Evolutionary conservation across 148 eudicot species (phyloP).

Genomic region (Cornus controversa): DNA sequence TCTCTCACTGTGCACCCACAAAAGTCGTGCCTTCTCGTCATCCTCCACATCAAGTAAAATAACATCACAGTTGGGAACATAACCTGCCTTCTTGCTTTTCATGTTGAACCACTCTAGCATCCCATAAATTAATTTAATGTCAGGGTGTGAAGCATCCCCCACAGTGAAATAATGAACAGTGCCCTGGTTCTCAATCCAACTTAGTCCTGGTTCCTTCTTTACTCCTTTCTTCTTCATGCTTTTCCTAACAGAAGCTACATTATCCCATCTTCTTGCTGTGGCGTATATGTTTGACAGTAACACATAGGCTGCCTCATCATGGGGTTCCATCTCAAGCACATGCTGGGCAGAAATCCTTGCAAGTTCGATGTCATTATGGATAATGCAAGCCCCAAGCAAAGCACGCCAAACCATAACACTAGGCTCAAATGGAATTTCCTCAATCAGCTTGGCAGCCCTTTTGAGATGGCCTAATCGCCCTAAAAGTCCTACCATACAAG

Average conservation of each 20-base stretch:
- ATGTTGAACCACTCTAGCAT: constrained; percentile 32
- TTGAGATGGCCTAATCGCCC: constrained; percentile 46
- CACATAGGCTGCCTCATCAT: constrained; percentile 31
- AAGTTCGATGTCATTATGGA: constrained; percentile 31
- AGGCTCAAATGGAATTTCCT: constrained; percentile 46
- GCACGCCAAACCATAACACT: constrained; percentile 54
- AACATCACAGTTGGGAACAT: constrained; percentile 19
- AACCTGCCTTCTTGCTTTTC: not conserved
- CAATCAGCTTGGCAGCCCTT: constrained; percentile 39
- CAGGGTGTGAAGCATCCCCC: constrained; percentile 46
- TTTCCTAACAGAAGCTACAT: constrained; percentile 48
- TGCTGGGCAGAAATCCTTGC: constrained; percentile 37
- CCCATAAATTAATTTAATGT: constrained; percentile 17
- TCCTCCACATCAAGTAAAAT: constrained; percentile 49
- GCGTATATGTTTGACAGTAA: constrained; percentile 51
- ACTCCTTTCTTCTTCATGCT: constrained; percentile 51
- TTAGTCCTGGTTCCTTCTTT: constrained; percentile 53
- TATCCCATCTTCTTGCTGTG: constrained; percentile 43
- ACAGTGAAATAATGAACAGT: constrained; percentile 39
- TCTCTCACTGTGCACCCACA: constrained; percentile 58
- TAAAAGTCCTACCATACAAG: constrained; percentile 36
- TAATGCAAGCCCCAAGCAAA: constrained; percentile 50
- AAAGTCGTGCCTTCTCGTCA: constrained; percentile 42
- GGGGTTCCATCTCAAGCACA: constrained; percentile 43
- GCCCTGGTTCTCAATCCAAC: constrained; percentile 50